Conservation (phyloP, 225 moss, liverwort and hornwort species). For the Marchantia paleacea region DNA sequence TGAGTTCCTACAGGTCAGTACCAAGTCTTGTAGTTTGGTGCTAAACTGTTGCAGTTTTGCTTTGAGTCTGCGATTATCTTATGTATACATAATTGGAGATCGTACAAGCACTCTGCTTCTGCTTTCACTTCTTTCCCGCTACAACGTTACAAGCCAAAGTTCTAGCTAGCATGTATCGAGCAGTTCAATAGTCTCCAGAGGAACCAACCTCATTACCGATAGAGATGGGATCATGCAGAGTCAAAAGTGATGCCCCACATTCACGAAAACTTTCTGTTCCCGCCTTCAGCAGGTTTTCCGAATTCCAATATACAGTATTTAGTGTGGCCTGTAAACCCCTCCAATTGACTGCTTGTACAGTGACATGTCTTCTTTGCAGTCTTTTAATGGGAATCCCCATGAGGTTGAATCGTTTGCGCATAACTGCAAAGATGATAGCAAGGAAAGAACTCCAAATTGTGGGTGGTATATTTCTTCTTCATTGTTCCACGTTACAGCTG, state of each 20-base stretch:
- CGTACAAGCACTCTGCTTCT: not conserved
- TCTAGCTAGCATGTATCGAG: not conserved
- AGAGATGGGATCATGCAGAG: not conserved
- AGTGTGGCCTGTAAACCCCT: not conserved
- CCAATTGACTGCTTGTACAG: constrained; percentile 23
- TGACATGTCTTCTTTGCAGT: constrained; percentile 26
- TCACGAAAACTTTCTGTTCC: not conserved
- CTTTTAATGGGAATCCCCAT: constrained; percentile 32
- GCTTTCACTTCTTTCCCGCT: not conserved
- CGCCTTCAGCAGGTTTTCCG: not conserved
- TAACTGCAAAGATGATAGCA: constrained; percentile 18
- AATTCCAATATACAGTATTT: not conserved
- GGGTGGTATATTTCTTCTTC: constrained; percentile 29
- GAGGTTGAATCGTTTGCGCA: constrained; percentile 21
- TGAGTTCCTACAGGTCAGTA: constrained; percentile 30
- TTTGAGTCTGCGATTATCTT: not conserved
- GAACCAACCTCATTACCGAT: not conserved
- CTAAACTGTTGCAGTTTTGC: not conserved
- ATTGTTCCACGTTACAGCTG: not conserved
- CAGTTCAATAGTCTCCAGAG: not conserved
- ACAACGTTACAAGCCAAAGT: not conserved
- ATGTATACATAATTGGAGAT: not conserved
- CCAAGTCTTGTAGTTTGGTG: not conserved
- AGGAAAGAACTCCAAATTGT: constrained; percentile 18
- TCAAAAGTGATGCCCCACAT: not conserved